These are phyloP conservation scores for Rhodotorula sp. DNA, from an alignment of 1,284 basidiomycete species.

Conservation along the genomic window DNA sequence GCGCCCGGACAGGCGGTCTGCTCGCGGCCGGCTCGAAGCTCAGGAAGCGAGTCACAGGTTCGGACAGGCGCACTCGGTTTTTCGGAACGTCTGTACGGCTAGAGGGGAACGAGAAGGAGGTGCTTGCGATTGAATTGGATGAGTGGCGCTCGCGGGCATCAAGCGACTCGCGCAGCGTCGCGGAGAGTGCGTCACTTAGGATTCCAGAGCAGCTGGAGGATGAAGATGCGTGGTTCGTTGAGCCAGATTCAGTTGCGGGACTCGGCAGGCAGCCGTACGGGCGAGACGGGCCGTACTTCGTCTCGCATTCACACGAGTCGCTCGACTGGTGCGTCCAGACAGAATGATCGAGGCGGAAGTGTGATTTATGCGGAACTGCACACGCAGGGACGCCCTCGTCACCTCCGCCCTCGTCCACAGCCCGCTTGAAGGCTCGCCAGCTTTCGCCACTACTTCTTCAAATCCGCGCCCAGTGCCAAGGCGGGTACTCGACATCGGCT, in stretches of 20 bases:
- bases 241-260: not conserved
- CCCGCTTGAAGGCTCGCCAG: not conserved
- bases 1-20: not conserved
- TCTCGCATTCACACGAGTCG: conserved; percentile 1
- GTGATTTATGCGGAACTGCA: too few relatives aligned
- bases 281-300: not conserved
- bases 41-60: not conserved
- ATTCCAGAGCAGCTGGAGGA: not conserved
- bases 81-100: too few relatives aligned
- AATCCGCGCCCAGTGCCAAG: not conserved
- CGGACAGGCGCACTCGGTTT: too few relatives aligned
- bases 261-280: conserved; percentile 10
- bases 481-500: conserved; percentile 27
- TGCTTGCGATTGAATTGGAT: not conserved
- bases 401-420: conserved; percentile 10
- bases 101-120: too few relatives aligned
- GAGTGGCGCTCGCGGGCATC: not conserved
- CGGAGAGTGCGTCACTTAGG: not conserved
- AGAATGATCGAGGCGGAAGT: not conserved
- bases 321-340: conserved; percentile 4
- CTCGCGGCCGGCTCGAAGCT: not conserved
- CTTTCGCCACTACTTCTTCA: not conserved
- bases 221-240: not conserved
- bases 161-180: not conserved
- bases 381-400: conserved; percentile 16